Evolutionary conservation across 352 stramenopile genomes (phyloP), one percentile per base, ranked within the genome.

Genomic region (Phytophthora tubulina): DNA sequence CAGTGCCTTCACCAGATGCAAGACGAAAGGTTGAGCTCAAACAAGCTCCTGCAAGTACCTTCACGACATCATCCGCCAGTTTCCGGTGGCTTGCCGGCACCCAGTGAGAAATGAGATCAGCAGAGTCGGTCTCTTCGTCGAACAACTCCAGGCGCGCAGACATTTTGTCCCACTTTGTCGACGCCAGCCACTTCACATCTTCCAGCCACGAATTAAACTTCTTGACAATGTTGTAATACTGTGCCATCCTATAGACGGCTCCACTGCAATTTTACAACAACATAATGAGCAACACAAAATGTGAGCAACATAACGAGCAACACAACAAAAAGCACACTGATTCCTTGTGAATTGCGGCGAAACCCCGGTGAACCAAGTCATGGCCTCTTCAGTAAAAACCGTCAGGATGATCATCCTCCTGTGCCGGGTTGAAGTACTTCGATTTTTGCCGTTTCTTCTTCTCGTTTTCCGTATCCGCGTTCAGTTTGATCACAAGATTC

Each of bases 141-240:
- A 64, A 67, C 1, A 60, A 31, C 2, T 54, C 50, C 4, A 39
- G 39, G 15, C 4, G 57, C 7, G 49, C 60, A 2, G 49, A 54
- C 3, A 60, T 39, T 8, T 30, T n/a, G 3, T 27, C 21, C 49
- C 36, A 60, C 6, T 67, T 35, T 1, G 39, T 60, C 1, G 48
- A 45, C 4, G 35, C 17, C 30, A 49, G 30, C 31, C 49, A 67
- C 15, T 54, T 17, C 8, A 60, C 11, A n/a, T 53, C 38, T 54
- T 9, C 8, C 17, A 35, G 3, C 39, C 38, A 60, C 2, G 11
- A 2, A 13, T 46, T 13, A 1, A 2, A 67, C 6, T 46, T 52
- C 30, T 32, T 59, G 8, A 10, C 11, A 11, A 60, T 54, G 30
- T 36, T 67, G 59, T 67, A 67, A 17, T 56, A 68, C 31, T 54